Percentiles rank a stretch among this genome's conserved stretches.
These are phyloP conservation scores for Cercospora zeae-maydis DNA, from an alignment of 2,329 filamentous ascomycete species.

Conservation along the genomic window DNA sequence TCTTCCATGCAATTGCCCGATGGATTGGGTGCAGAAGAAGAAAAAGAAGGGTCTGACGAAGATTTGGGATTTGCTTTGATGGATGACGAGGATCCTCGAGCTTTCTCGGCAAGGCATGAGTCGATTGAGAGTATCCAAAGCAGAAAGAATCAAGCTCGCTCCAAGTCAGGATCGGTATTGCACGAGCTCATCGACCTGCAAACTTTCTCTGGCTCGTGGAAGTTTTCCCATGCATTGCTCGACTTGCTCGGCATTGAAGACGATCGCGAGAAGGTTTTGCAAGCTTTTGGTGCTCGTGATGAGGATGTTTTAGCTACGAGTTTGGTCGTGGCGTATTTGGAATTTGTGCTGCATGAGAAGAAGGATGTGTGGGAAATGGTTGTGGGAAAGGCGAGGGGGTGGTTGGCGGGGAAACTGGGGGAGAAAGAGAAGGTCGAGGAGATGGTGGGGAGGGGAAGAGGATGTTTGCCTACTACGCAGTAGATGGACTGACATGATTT, in stretches of 20 bases:
- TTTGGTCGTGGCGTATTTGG: slow-evolving; percentile 50
- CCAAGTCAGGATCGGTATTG: slow-evolving; percentile 28
- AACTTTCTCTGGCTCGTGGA: slow-evolving; percentile 55
- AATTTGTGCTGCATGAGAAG: slow-evolving; percentile 43
- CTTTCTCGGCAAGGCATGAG: no score
- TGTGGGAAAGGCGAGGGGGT: slow-evolving; percentile 54
- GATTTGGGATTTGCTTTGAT: slow-evolving; percentile 25
- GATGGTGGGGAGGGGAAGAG: not conserved
- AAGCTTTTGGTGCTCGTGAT: slow-evolving; percentile 11
- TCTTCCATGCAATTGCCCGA: not conserved
- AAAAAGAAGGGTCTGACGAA: slow-evolving; percentile 15
- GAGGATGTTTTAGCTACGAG: slow-evolving; percentile 36
- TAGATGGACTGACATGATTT: not conserved
- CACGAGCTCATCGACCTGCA: slow-evolving; percentile 53
- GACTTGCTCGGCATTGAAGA: slow-evolving; percentile 23
- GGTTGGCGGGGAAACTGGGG: slow-evolving; percentile 17
- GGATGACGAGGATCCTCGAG: slow-evolving; percentile 14
- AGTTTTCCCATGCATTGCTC: slow-evolving; percentile 27
- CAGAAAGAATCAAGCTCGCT: not conserved
- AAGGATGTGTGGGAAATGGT: slow-evolving; percentile 63
- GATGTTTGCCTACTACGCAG: not conserved
- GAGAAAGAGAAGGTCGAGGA: slow-evolving; percentile 5
- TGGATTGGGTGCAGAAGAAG: not conserved
- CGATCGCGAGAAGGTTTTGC: not conserved
- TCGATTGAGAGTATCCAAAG: no score